Percentiles rank a stretch among this genome's conserved stretches.
Conservation (phyloP, 169 alveolate species). For the Babesia sp. region DNA sequence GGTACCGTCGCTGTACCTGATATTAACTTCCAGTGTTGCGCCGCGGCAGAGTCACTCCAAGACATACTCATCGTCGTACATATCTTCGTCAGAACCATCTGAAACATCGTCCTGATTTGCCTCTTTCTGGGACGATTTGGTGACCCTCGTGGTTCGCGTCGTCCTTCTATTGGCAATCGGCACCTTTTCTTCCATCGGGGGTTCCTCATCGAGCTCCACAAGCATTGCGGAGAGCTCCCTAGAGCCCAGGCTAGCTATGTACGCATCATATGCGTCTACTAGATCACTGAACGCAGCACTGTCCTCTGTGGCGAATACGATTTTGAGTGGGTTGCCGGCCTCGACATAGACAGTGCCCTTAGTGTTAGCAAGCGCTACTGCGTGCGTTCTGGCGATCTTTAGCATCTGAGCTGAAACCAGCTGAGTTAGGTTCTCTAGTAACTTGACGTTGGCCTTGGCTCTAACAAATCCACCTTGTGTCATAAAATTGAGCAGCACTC, state of each 20-base stretch:
- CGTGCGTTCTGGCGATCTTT: constrained; percentile 18
- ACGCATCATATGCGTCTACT: constrained; percentile 52
- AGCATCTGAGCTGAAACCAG: constrained; percentile 10
- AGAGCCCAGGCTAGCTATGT: constrained; percentile 21
- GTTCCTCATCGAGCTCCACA: background rate
- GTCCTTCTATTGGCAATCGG: background rate
- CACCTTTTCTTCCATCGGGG: background rate
- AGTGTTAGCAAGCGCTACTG: background rate
- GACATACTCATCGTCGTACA: constrained; percentile 23
- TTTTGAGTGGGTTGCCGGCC: background rate
- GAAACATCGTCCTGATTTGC: background rate
- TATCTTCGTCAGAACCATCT: background rate
- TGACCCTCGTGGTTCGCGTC: constrained; percentile 3
- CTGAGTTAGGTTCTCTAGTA: constrained; percentile 2
- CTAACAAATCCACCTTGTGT: constrained; percentile 17
- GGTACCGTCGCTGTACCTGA: too few species aligned
- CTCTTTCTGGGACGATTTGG: background rate
- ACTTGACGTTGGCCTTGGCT: constrained; percentile 29
- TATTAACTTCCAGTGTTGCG: too few species aligned
- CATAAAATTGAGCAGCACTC: constrained; percentile 15
- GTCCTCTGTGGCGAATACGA: constrained; percentile 10
- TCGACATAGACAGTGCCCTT: background rate
- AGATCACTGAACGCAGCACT: constrained; percentile 29
- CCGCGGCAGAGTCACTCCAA: background rate
- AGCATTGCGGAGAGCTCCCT: constrained; percentile 13